These are phyloP conservation scores for Arthromyces matolae DNA, from an alignment of 768 basidiomycete species.

Conservation along the genomic window DNA sequence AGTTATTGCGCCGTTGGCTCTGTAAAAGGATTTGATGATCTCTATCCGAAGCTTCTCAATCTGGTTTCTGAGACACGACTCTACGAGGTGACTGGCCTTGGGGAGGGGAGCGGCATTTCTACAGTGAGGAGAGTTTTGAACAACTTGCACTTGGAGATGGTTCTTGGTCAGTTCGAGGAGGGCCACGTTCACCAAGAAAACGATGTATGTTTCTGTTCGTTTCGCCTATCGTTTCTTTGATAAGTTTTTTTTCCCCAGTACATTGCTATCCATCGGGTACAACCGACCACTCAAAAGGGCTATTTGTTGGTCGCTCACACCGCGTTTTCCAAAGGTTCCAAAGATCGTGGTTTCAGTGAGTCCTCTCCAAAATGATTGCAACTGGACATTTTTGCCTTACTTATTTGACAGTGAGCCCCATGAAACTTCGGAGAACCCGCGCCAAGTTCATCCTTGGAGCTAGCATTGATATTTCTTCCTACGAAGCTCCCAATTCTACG, in stretches of 20 bases:
- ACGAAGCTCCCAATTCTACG: conserved; percentile 47
- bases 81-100: conserved; percentile 68
- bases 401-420: conserved; percentile 64
- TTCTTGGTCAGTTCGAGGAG: conserved; percentile 80
- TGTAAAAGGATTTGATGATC: conserved; percentile 95
- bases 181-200: conserved; percentile 97
- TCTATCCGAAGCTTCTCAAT: conserved; percentile 92
- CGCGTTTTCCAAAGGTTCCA: conserved; percentile 80
- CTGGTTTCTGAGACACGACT: conserved; percentile 78
- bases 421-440: conserved; percentile 76
- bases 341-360: conserved; percentile 78
- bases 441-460: conserved; percentile 83
- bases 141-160: conserved; percentile 87
- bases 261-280: conserved; percentile 88
- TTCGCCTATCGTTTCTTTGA: neutral
- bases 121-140: conserved; percentile 73
- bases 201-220: conserved; percentile 55
- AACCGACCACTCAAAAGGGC: conserved; percentile 86
- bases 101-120: conserved; percentile 53
- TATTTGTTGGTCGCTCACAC: conserved; percentile 91
- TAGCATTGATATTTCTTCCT: conserved; percentile 62
- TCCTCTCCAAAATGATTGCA: no score
- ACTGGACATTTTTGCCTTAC: neutral
- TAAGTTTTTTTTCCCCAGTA: conserved; percentile 50
- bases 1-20: conserved; percentile 85